Conservation (phyloP, 495 filamentous ascomycete genomes). For the Lindgomyces ingoldianus region DNA sequence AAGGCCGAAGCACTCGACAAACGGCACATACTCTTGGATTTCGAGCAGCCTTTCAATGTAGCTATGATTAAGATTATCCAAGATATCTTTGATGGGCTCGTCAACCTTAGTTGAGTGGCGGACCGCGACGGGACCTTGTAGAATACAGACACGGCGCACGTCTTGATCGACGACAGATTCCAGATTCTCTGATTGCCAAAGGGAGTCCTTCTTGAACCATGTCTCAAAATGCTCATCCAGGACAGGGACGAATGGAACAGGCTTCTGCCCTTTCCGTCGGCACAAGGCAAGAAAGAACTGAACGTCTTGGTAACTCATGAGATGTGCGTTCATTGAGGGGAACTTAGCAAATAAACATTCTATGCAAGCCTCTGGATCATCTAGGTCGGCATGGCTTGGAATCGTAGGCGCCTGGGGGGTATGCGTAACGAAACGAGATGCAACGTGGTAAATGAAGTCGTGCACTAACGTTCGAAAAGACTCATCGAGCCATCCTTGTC, state of each 20-base stretch:
- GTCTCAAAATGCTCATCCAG: conserved; percentile 96
- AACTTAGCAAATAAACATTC: conserved; percentile 79
- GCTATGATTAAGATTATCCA: conserved; percentile 81
- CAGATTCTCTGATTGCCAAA: conserved; percentile 98
- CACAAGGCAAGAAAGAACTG: conserved; percentile 93
- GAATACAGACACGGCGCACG: conserved; percentile 89
- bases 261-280: conserved; percentile 92
- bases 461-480: conserved; percentile 78
- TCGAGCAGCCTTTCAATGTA: conserved; percentile 77
- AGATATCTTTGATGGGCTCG: conserved; percentile 89
- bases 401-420: conserved; percentile 75
- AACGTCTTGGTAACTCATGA: conserved; percentile 96
- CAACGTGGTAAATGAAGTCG: conserved; percentile 92
- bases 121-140: conserved; percentile 91
- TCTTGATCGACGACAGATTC: conserved; percentile 94
- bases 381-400: conserved; percentile 82
- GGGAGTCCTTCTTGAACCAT: conserved; percentile 99
- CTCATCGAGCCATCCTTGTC: conserved; percentile 89
- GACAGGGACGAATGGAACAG: conserved; percentile 91
- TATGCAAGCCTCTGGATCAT: conserved; percentile 75
- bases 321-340: conserved; percentile 77
- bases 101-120: conserved; percentile 86
- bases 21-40: conserved; percentile 72
- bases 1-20: conserved; percentile 91
- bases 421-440: conserved; percentile 78